phyloP scores from a whole-genome alignment of 2,329 filamentous ascomycete species.

The Pseudogymnoascus sp. region DNA sequence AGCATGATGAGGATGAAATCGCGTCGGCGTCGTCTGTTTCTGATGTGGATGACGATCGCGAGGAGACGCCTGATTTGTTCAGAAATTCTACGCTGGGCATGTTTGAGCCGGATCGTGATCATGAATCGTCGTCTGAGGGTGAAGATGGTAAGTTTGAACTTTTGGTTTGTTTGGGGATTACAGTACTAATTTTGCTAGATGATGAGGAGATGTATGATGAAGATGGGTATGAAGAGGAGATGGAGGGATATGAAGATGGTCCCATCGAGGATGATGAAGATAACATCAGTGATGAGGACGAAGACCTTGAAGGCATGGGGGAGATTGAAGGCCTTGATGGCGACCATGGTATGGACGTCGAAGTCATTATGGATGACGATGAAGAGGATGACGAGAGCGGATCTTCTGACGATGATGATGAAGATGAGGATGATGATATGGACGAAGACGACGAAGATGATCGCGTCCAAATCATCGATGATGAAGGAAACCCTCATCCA shows the following conservation, averaged over 20 bases:
- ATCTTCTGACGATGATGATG: slow-evolving; percentile 44
- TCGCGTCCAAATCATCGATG: slow-evolving; percentile 53
- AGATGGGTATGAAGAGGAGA: slow-evolving; percentile 79
- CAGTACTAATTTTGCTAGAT: slow-evolving; percentile 45
- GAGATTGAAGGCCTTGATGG: slow-evolving; percentile 69
- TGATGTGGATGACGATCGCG: slow-evolving; percentile 75
- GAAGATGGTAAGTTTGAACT: slow-evolving; percentile 47
- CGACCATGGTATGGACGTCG: slow-evolving; percentile 52
- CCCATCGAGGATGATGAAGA: slow-evolving; percentile 72
- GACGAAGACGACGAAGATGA: slow-evolving; percentile 49
- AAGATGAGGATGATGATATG: slow-evolving; percentile 55
- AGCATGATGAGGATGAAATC: slow-evolving; percentile 78
- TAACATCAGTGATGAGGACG: slow-evolving; percentile 81
- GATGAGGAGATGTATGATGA: slow-evolving; percentile 92
- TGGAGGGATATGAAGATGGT: slow-evolving; percentile 79
- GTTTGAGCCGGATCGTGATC: slow-evolving; percentile 75
- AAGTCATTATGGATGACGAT: slow-evolving; percentile 76
- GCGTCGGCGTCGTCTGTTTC: slow-evolving; percentile 82
- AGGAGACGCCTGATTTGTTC: slow-evolving; percentile 95
- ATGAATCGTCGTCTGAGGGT: slow-evolving; percentile 65
- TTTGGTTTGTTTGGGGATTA: not conserved
- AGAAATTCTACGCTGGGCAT: slow-evolving; percentile 93
- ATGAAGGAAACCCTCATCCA: slow-evolving; percentile 46
- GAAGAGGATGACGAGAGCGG: slow-evolving; percentile 44
- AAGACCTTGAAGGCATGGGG: slow-evolving; percentile 75